Percentiles rank a stretch among this genome's conserved stretches.
phyloP scores from a whole-genome alignment of 768 basidiomycete species.

The Lactarius sanguifluus region DNA sequence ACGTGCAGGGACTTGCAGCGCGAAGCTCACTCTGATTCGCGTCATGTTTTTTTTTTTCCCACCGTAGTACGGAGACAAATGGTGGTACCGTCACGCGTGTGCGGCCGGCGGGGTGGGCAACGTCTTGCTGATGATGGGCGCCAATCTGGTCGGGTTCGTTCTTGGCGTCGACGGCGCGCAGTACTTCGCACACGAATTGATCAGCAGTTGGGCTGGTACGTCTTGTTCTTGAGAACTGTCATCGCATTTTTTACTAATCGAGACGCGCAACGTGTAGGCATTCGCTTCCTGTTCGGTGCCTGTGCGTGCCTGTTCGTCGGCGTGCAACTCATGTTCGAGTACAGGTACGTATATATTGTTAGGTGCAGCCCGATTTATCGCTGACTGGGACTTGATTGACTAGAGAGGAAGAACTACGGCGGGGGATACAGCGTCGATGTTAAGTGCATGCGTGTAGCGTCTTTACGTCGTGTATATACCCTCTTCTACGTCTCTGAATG shows the following conservation, averaged over 20 bases:
- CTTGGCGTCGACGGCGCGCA: slow-evolving; percentile 78
- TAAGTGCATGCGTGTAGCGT: background rate
- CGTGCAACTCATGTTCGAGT: slow-evolving; percentile 95
- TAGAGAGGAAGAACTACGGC: slow-evolving; percentile 38
- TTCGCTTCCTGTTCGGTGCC: slow-evolving; percentile 61
- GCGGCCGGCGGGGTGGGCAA: slow-evolving; percentile 83
- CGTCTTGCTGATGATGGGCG: slow-evolving; percentile 84
- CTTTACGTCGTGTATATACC: background rate
- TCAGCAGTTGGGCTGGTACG: slow-evolving; percentile 65
- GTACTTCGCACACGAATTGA: slow-evolving; percentile 62
- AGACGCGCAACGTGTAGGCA: slow-evolving; percentile 44
- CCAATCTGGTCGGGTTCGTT: slow-evolving; percentile 95
- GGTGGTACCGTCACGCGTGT: slow-evolving; percentile 87
- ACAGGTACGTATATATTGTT: slow-evolving; percentile 56
- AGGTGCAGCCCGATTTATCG: background rate
- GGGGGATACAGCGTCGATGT: slow-evolving; percentile 27
- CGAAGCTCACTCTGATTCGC: too few relatives aligned
- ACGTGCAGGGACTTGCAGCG: slow-evolving; percentile 27
- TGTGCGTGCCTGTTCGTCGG: slow-evolving; percentile 72
- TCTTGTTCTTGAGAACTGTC: background rate
- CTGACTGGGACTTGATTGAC: background rate
- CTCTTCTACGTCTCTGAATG: background rate
- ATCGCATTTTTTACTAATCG: background rate
- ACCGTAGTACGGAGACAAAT: slow-evolving; percentile 58
- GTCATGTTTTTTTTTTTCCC: background rate